Conservation (phyloP, 2,329 filamentous ascomycete species). For the Neobulgaria alba region DNA sequence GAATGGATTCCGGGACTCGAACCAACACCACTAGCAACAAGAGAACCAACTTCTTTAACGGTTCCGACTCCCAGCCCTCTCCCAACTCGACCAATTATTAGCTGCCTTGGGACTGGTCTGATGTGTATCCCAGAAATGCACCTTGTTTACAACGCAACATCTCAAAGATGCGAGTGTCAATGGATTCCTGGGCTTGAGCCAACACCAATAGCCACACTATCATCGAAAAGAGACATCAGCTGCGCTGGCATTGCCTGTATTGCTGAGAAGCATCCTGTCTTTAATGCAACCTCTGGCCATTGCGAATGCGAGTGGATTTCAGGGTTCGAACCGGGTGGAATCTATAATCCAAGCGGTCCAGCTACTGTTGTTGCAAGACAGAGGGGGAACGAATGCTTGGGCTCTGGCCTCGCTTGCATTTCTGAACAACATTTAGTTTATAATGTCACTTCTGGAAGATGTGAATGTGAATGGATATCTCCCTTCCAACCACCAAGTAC, state of each 20-base stretch:
- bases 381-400: too few relatives aligned
- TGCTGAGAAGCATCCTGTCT: slow-evolving; percentile 5
- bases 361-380: too few relatives aligned
- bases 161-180: slow-evolving; percentile 1
- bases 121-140: slow-evolving; percentile 1
- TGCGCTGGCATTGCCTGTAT: slow-evolving; percentile 10
- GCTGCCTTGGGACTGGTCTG: neutral
- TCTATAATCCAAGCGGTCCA: too few relatives aligned
- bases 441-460: too few relatives aligned
- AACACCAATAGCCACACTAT: slow-evolving; percentile 3
- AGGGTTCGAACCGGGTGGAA: neutral
- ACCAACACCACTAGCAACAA: neutral
- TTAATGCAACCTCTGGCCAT: slow-evolving; percentile 4
- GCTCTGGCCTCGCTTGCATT: too few relatives aligned
- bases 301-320: slow-evolving; percentile 9
- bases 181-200: neutral
- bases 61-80: neutral
- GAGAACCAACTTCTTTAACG: neutral
- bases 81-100: neutral
- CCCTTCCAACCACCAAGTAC: too few relatives aligned
- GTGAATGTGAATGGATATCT: too few relatives aligned
- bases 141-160: slow-evolving; percentile 2
- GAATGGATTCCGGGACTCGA: neutral
- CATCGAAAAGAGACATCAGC: neutral
- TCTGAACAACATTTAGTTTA: too few relatives aligned